Conservation (phyloP, 23 red algal genomes). For the Gracilaria domingensis region DNA sequence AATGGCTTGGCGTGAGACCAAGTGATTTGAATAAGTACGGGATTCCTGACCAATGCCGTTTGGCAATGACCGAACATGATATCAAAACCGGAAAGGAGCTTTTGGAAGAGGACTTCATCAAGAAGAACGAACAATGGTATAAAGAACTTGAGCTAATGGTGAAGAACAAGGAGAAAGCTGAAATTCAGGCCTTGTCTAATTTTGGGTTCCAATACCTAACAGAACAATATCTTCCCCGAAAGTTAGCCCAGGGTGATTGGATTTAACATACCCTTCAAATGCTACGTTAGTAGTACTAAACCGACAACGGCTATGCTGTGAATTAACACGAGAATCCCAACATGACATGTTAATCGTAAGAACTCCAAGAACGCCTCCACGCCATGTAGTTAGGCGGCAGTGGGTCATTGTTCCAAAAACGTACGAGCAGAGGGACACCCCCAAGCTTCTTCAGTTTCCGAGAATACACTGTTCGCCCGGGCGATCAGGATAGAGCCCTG, state of each 20-base stretch:
- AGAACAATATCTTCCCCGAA: slow-evolving; percentile 85
- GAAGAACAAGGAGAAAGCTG: slow-evolving; percentile 94
- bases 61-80: slow-evolving; percentile 91
- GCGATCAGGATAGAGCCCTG: no score
- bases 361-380: no score
- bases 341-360: no score
- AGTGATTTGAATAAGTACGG: slow-evolving; percentile 88
- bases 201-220: slow-evolving; percentile 98
- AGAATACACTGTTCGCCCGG: no score
- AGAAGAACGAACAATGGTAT: slow-evolving; percentile 86
- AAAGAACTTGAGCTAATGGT: slow-evolving; percentile 93
- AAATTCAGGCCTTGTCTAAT: slow-evolving; percentile 91
- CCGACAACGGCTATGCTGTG: no score
- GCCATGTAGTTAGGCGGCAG: no score
- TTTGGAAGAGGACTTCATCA: slow-evolving; percentile 95
- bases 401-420: no score
- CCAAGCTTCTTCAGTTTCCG: no score
- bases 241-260: slow-evolving; percentile 90
- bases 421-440: no score
- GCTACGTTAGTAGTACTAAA: background rate
- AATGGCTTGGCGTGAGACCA: slow-evolving; percentile 93
- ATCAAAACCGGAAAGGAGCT: slow-evolving; percentile 97
- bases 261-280: slow-evolving; percentile 39
- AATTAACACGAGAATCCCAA: no score
- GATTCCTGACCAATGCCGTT: slow-evolving; percentile 93